phyloP scores from a whole-genome alignment of 2,329 filamentous ascomycete species.

The Ascochyta koolunga region DNA sequence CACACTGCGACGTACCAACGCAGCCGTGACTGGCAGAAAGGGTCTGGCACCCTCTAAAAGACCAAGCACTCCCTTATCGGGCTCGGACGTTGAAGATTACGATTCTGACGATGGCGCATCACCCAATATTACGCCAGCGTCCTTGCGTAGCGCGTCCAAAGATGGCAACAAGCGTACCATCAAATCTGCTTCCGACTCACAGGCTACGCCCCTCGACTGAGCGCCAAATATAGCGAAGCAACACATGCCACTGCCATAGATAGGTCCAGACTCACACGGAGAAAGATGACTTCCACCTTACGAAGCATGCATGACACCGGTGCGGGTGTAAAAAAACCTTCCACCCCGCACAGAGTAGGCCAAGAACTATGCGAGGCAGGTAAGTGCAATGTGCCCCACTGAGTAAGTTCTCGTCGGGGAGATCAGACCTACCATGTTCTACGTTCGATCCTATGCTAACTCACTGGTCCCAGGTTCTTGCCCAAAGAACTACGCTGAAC shows the following conservation, averaged over 20 bases:
- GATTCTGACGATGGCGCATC: slow-evolving; percentile 33
- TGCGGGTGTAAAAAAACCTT: slow-evolving; percentile 20
- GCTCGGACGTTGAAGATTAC: slow-evolving; percentile 5
- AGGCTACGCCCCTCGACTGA: slow-evolving; percentile 1
- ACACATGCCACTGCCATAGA: background rate
- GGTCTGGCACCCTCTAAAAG: slow-evolving; percentile 18
- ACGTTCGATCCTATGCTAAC: background rate
- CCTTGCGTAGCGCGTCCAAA: slow-evolving; percentile 41
- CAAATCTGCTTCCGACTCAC: slow-evolving; percentile 9
- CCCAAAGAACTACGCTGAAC: background rate
- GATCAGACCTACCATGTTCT: background rate
- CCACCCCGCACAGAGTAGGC: slow-evolving; percentile 12
- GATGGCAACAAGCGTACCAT: slow-evolving; percentile 21
- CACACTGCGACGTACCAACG: slow-evolving; percentile 8
- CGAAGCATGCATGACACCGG: slow-evolving; percentile 21
- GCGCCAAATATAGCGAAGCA: slow-evolving; percentile 1
- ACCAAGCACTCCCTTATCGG: slow-evolving; percentile 25
- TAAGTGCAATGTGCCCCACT: background rate
- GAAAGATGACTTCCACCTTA: slow-evolving; percentile 12
- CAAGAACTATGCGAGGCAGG: slow-evolving; percentile 21
- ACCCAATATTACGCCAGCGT: slow-evolving; percentile 46
- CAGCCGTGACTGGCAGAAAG: slow-evolving; percentile 20
- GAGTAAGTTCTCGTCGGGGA: background rate
- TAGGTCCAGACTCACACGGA: slow-evolving; percentile 5
- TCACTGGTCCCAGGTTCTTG: background rate